Evolutionary conservation across 2,329 filamentous ascomycete species (phyloP), one percentile per base, ranked within the genome.

Genomic region (Pseudogymnoascus pannorum): DNA sequence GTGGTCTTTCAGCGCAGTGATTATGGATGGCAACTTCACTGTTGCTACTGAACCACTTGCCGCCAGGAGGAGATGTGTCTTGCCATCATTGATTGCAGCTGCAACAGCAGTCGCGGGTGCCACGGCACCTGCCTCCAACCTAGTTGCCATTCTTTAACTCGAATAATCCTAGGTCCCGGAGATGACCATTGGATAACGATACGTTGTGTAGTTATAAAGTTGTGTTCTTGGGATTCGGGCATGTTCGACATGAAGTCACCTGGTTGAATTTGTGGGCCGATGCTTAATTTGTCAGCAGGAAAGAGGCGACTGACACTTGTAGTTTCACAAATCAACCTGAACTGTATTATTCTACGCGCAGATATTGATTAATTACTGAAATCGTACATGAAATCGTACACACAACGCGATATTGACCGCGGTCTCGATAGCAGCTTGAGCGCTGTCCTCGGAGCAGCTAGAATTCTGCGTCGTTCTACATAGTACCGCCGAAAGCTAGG

Each of bases 31-130:
- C 2, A 91, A 77, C 72, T 97, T 97, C 70, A 96, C 96, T 5
- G 89, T 91, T 12, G 92, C 92, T n/a, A 96, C 91, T 0, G 88
- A 87, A 57, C 87, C 87, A 31, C 81, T 86, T 38, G 85, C 84
- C 36, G 83, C 85, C 42, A 91, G 79, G 14, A 91, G 78, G 59
- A 89, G 76, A 70, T 89, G 86, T 11, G 74, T 75, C 69, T 83
- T 85, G 16, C 73, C 72, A 68, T 86, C 83, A 58, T 75, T 69
- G 20, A 54, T 54, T 54, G 48, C 48, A 14, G 48, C 48, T 11
- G 48, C 48, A 20, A 54, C 48, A 54, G 48, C 26, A 54, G 48
- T 20, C 16, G 48, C 48, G 48, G 48, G 48, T 31, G 48, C 48
- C n/a, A 20, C n/a, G 2, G 48, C 48, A 33, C 11, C 14, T 24